Conservation (phyloP, 2,329 filamentous ascomycete species). For the Colletotrichum tabaci region DNA sequence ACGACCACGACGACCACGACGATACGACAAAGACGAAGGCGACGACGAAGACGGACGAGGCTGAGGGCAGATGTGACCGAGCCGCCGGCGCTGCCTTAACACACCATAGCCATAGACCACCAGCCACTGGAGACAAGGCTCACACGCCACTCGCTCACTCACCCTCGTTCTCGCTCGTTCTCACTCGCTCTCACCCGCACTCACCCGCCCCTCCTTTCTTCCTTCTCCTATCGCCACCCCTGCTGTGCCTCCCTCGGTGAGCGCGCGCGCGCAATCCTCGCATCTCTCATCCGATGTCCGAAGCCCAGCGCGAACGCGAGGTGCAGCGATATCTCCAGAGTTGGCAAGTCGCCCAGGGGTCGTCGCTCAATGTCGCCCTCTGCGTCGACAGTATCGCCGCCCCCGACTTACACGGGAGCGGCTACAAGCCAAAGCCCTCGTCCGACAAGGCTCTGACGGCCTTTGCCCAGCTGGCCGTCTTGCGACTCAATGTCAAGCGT, state of each 20-base stretch:
- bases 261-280: background rate
- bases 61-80: constrained; percentile 4
- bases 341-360: constrained; percentile 52
- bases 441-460: constrained; percentile 58
- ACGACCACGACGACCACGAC: no score
- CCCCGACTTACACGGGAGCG: constrained; percentile 49
- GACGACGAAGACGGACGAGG: background rate
- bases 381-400: constrained; percentile 50
- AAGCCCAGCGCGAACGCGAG: constrained; percentile 50
- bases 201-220: background rate
- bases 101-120: background rate
- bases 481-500: constrained; percentile 63
- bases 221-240: constrained; percentile 6
- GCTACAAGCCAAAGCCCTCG: constrained; percentile 52
- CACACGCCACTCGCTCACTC: constrained; percentile 1
- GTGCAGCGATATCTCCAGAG: constrained; percentile 51
- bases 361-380: constrained; percentile 50
- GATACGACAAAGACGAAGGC: no score
- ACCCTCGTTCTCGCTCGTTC: background rate
- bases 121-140: background rate
- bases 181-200: no score
- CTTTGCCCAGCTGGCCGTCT: constrained; percentile 65
- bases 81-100: background rate
- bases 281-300: constrained; percentile 27
- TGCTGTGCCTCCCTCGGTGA: background rate